Evolutionary conservation across 768 basidiomycete genomes (phyloP).

Genomic region (Dentipellis sp.): DNA sequence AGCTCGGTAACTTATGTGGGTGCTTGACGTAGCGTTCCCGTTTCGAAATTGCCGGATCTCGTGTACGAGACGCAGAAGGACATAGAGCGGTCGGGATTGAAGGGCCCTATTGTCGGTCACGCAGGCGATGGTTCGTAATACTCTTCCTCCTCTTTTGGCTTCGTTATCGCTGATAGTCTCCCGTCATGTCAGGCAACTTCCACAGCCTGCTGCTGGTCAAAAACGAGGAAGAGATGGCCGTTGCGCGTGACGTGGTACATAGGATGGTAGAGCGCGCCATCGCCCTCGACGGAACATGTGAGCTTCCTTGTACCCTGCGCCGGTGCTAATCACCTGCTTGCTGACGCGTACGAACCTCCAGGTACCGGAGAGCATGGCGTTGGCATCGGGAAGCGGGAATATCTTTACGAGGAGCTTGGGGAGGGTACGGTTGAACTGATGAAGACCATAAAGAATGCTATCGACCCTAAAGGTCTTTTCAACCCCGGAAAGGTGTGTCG

Average conservation of each 20-base stretch:
- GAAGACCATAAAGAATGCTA: slow-evolving; percentile 66
- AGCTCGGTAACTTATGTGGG: not conserved
- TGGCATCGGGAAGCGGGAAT: slow-evolving; percentile 76
- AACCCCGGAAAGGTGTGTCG: slow-evolving; percentile 75
- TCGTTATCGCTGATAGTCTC: not conserved
- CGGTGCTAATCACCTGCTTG: not conserved
- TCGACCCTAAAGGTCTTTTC: slow-evolving; percentile 70
- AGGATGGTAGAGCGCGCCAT: slow-evolving; percentile 63
- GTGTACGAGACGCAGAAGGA: slow-evolving; percentile 68
- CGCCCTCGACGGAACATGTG: slow-evolving; percentile 66
- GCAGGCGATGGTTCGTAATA: slow-evolving; percentile 55
- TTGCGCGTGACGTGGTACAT: slow-evolving; percentile 31
- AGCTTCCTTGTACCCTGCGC: slow-evolving; percentile 9
- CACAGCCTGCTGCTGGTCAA: slow-evolving; percentile 29
- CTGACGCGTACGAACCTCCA: slow-evolving; percentile 15
- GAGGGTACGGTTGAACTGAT: slow-evolving; percentile 75
- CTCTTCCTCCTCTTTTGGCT: not conserved
- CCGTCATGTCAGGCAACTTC: slow-evolving; percentile 29
- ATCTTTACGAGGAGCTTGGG: slow-evolving; percentile 76
- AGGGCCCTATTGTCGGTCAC: slow-evolving; percentile 64
- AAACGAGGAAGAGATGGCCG: slow-evolving; percentile 26
- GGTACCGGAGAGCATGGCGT: slow-evolving; percentile 84
- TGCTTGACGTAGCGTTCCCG: slow-evolving; percentile 36
- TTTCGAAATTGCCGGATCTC: slow-evolving; percentile 55
- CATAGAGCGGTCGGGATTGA: slow-evolving; percentile 42